Evolutionary conservation across 2,329 filamentous ascomycete species (phyloP), one percentile per base, ranked within the genome.

Genomic region (Phaeophleospora eucalypticola): DNA sequence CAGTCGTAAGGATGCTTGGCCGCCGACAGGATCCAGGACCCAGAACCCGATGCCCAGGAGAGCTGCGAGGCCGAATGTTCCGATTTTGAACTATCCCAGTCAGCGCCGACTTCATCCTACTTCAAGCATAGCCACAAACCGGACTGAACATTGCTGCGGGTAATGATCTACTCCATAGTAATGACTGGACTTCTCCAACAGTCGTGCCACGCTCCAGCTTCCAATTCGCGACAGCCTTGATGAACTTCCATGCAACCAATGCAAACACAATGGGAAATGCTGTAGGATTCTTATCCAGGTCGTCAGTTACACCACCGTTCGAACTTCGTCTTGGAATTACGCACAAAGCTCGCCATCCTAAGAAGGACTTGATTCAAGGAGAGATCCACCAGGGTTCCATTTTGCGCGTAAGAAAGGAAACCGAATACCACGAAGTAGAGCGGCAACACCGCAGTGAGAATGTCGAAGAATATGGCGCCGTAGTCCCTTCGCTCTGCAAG

Each of bases 221-320:
- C 39, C 38, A 48, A 12, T 37, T 48, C 4, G 49, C 52, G 0
- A 48, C 27, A 4, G 50, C 45, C 19, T 50, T 53, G 21, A 55
- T 36, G 29, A 55, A 52, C 18, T 50, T 49, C 3, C 43, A 44
- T 8, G 46, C 24, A 24, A 54, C 46, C 7, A 49, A 16, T 1
- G 40, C 42, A 27, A 54, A 54, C 4, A 54, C 14, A 8, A 55
- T 52, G 29, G 49, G 41, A 21, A 55, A 55, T 6, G 49, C 36
- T 4, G 52, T 52, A 2, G 52, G 52, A 12, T 49, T 49, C 46
- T 46, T 35, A 40, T 29, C 7, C 24, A 19, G 3, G 8, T 7
- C 8, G 45, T 48, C 21, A 43, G 41, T 24, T 12, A 3, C n/a
- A n/a, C n/a, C n/a, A n/a, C n/a, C n/a, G n/a, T n/a, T 29, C 12